A percentile compares a stretch with the other conserved stretches of the same genome.
Conservation (phyloP, 176 grass and related monocot genomes). For the Canna indica region DNA sequence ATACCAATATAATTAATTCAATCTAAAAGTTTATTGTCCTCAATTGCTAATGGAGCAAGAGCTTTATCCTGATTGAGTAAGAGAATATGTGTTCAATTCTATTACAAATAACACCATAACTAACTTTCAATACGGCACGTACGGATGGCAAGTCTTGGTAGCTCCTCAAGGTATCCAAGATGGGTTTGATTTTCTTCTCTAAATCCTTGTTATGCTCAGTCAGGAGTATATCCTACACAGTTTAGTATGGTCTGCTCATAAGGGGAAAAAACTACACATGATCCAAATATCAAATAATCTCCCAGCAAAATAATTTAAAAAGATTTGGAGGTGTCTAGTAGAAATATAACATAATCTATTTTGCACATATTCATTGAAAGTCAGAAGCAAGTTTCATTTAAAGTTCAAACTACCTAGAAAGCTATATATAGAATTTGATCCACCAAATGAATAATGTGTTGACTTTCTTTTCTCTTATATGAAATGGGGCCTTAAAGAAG, state of each 20-base stretch:
- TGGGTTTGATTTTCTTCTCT: conserved; percentile 93
- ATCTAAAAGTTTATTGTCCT: conserved; percentile 95
- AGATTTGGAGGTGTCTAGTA: not conserved
- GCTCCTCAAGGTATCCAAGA: conserved; percentile 88
- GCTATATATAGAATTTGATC: too few species aligned
- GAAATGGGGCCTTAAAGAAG: too few species aligned
- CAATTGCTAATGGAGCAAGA: conserved; percentile 91
- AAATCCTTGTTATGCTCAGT: conserved; percentile 88
- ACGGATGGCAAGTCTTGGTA: conserved; percentile 97
- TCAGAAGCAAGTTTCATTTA: not conserved
- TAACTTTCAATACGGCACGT: conserved; percentile 15
- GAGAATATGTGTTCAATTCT: conserved; percentile 16
- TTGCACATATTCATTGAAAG: not conserved
- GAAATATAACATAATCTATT: not conserved
- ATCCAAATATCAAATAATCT: conserved; percentile 7
- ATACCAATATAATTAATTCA: too few species aligned
- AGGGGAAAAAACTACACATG: not conserved
- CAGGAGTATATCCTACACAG: conserved; percentile 82
- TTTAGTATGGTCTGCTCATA: conserved; percentile 79
- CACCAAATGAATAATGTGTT: too few species aligned
- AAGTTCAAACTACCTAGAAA: too few species aligned
- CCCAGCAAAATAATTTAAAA: not conserved
- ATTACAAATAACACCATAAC: conserved; percentile 9
- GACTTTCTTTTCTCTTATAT: too few species aligned
- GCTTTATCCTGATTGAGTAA: conserved; percentile 72